A percentile compares a stretch with the other conserved stretches of the same genome.
phyloP scores from a whole-genome alignment of 2,329 filamentous ascomycete genomes.

The Colletotrichum musicola region DNA sequence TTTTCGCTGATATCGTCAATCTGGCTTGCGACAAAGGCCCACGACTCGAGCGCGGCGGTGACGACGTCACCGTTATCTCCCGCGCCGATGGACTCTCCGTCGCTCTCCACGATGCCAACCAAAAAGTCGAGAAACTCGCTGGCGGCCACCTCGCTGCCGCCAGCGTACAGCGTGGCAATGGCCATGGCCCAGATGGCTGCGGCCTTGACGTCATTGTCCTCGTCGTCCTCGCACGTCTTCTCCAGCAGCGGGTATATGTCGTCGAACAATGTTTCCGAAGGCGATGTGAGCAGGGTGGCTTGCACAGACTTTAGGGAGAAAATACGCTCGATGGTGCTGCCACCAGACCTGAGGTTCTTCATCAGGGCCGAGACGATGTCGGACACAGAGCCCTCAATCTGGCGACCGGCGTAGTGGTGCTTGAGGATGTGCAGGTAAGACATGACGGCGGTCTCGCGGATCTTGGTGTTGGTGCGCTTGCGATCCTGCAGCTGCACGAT shows the following conservation, averaged over 20 bases:
- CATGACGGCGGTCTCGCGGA: slow-evolving; percentile 74
- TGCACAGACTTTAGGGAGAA: slow-evolving; percentile 79
- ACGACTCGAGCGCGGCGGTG: slow-evolving; percentile 79
- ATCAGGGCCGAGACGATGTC: slow-evolving; percentile 76
- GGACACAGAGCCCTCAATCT: slow-evolving; percentile 68
- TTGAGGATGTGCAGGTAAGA: slow-evolving; percentile 76
- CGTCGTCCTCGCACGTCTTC: slow-evolving; percentile 74
- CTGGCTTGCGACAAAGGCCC: slow-evolving; percentile 84
- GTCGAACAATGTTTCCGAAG: slow-evolving; percentile 76
- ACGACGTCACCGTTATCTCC: slow-evolving; percentile 79
- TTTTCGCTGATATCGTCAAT: slow-evolving; percentile 80
- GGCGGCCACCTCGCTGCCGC: slow-evolving; percentile 75
- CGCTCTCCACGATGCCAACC: slow-evolving; percentile 82
- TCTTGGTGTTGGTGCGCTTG: slow-evolving; percentile 81
- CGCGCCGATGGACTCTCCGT: slow-evolving; percentile 79
- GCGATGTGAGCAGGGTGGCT: slow-evolving; percentile 76
- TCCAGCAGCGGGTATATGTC: slow-evolving; percentile 70
- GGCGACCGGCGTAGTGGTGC: slow-evolving; percentile 73
- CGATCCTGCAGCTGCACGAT: slow-evolving; percentile 79
- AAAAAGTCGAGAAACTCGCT: slow-evolving; percentile 81
- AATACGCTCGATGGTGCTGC: slow-evolving; percentile 76
- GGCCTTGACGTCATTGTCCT: slow-evolving; percentile 73
- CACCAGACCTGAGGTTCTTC: slow-evolving; percentile 77
- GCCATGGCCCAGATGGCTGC: slow-evolving; percentile 80
- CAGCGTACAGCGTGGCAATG: slow-evolving; percentile 80